Base-by-base conservation (phyloP, 1,284 basidiomycete species). In the Cutaneotrichosporon sp. region DNA sequence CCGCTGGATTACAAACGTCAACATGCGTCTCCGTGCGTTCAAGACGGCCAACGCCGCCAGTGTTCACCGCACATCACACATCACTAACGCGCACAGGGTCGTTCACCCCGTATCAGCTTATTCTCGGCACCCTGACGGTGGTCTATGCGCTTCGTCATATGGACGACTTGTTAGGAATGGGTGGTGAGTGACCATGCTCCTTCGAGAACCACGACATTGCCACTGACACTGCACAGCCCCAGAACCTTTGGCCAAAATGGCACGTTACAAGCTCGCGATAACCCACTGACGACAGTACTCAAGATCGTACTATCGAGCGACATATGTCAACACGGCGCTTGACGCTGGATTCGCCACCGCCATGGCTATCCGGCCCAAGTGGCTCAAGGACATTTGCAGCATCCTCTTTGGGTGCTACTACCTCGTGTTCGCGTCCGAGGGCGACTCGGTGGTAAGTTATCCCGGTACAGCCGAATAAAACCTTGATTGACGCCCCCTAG, bases 341-440 rank as follows among this genome's bases (percentile, higher is more conserved):
- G 94, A 98, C 69, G 92, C 93, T 1, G 94, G 93, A 1, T 97
- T 97, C 67, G 90, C 93, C 0, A 92, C 91, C 0, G 92, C 94
- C 9, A 91, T 94, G 86, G 79, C 83, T 2, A 88, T 98, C 59
- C 83, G 85, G n/a, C 88, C 90, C 0, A 90, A 88, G 68, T 96
- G 90, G 90, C 73, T 97, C 10, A 81, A 86, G 60, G 91, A 97
- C 69, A 77, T 96, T 9, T 85, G 83, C 55, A 90, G 88, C 37
- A 76, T 96, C 42, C 60, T 92, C 30, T 94, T 96, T 69, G 85
- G 88, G 0, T 77, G 80, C 1, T 97, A 97, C 77, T 98, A 97
- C 72, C 85, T 97, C n/a, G 73, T 96, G 21, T 97, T 88, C 68
- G 88, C 92, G 20, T 86, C 86, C 62, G 89, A 94, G 69, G 94